Evolutionary conservation across 768 basidiomycete species (phyloP), one percentile per base, ranked within the genome.

Genomic region (Crassisporium funariophilum): DNA sequence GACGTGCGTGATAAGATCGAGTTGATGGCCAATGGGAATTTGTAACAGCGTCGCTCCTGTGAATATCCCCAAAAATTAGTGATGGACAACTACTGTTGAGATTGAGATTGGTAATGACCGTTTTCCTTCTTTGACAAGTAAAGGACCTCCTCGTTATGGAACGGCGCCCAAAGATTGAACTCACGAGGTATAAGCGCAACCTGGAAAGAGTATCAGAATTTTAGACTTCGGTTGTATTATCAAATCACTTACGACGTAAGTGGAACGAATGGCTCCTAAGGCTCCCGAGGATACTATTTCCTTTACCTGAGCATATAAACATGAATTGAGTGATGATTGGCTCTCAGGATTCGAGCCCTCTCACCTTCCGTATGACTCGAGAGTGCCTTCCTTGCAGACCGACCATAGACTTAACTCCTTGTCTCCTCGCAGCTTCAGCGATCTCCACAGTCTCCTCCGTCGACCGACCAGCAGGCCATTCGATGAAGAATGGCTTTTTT

Each of bases 401-500:
- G n/a, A 74, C 57, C 4, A 71, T 50, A 4, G 57, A 59, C 44
- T 50, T 62, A 4, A 72, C 53, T 0, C 68, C 66, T 29, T 62
- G 61, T 35, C 33, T 43, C 22, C 51, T 58, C 1, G 67, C 72
- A 1, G 58, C 56, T 15, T 64, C 57, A 4, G 68, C 69, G 3
- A 75, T 55, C 46, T 68, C 66, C 10, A 33, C 19, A n/a, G 68
- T 67, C 53, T 75, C 68, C 23, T 57, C 41, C 9, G 67, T 31
- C 7, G 41, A 56, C 19, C 35, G 54, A 1, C 70, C 73, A 11
- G 57, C 65, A 3, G 73, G 71, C 70, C 71, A 75, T 50, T 75
- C 72, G 6, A 73, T 44, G 42, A 72, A 74, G 23, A 73, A 47
- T 27, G 66, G 50, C 51, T 74, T 75, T 17, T 67, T 68, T 21